Evolutionary conservation across 2,329 filamentous ascomycete genomes (phyloP), one percentile per base, ranked within the genome.

Genomic region (Diaporthe aspalathi): DNA sequence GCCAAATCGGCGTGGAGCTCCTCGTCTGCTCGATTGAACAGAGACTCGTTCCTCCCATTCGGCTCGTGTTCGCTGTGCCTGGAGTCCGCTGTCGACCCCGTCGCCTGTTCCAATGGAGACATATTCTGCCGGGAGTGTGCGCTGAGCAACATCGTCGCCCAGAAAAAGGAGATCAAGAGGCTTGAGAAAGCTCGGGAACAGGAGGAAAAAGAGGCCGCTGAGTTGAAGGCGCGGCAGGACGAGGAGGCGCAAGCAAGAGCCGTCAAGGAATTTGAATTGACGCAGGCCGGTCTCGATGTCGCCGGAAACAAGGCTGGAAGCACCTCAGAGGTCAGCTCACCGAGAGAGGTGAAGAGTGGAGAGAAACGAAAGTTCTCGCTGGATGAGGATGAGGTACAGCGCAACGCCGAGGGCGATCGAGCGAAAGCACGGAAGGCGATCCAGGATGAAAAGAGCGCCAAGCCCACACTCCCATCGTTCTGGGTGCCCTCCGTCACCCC

Each of bases 81-180:
- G 20, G 89, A 94, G 72, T 89, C 92, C 9, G 93, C 95, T 24
- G 89, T 92, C 38, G 90, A 94, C 57, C 95, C 96, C 0, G 94
- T 98, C 45, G 91, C 94, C 27, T 98, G 95, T 81, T 85, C 88
- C 3, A 89, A 91, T 74, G 95, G 95, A 73, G 95, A 98, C 81
- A 86, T 99, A 17, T 98, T 98, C 84, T 99, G 95, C 81, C 91
- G 94, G 76, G 96, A 98, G 84, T 99, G 95, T 83, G 95, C 94
- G 11, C 89, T 98, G 67, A 91, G 86, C 75, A 97, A 98, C 77
- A 90, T 99, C n/a, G 86, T 98, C 1, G 89, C 94, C 1, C 95
- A 99, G 81, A 92, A 94, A 76, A 93, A 95, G 83, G 96, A 98
- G 79, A 95, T 97, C 74, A 96, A 94, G 80, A 89, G 96, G 0